Percentiles rank a stretch among this genome's conserved stretches.
Conservation (phyloP, 192 early-diverging fungal species). For the Thoreauomyces humboldtii region DNA sequence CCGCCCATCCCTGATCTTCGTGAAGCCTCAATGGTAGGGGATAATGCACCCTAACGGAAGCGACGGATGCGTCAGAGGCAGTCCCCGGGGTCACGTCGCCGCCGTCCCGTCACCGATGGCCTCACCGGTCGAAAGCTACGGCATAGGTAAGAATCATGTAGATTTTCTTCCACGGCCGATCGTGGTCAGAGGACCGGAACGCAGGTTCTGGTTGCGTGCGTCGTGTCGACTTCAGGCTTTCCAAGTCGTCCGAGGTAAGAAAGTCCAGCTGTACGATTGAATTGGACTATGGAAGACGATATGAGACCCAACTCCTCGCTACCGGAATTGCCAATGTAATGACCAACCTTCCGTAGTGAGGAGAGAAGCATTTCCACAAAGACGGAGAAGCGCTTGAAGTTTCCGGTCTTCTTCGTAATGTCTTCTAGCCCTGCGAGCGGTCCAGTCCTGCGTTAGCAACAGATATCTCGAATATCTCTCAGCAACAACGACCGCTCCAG, state of each 20-base stretch:
- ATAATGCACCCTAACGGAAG: slow-evolving; percentile 53
- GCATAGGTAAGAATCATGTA: slow-evolving; percentile 54
- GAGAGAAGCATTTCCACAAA: slow-evolving; percentile 52
- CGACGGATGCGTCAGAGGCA: no score
- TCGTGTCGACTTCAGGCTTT: slow-evolving; percentile 3
- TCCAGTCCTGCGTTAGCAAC: not conserved
- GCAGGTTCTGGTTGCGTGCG: not conserved
- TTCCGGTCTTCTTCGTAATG: slow-evolving; percentile 54
- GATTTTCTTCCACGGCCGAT: slow-evolving; percentile 21
- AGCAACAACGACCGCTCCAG: no score
- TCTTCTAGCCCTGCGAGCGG: slow-evolving; percentile 50
- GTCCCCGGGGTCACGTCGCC: no score
- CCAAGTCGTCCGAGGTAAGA: slow-evolving; percentile 34
- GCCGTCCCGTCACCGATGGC: no score
- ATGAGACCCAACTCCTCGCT: no score
- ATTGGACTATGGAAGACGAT: not conserved
- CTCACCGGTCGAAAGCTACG: slow-evolving; percentile 48
- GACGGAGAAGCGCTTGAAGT: slow-evolving; percentile 52
- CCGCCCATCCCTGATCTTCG: slow-evolving; percentile 1
- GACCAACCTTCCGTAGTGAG: slow-evolving; percentile 29
- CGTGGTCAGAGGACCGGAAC: not conserved
- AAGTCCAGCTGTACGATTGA: slow-evolving; percentile 32
- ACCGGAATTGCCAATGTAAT: no score
- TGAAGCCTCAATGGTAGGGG: slow-evolving; percentile 46
- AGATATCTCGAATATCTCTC: not conserved